Evolutionary conservation across 345 rosid genomes (phyloP).

Genomic region (Pugionium dolabratum): DNA sequence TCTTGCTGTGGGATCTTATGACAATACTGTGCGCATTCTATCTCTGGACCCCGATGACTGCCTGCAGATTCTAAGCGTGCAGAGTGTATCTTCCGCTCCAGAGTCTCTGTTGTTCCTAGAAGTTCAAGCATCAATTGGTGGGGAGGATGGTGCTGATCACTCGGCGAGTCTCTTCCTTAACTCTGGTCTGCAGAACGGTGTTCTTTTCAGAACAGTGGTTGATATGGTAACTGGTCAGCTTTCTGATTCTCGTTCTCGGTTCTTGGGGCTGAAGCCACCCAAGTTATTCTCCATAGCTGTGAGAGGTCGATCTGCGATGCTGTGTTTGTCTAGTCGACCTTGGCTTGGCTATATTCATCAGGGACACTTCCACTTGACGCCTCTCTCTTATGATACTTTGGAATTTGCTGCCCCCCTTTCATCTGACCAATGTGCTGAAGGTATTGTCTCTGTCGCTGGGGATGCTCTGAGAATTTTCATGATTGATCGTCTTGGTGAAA

Average conservation of each 20-base stretch:
- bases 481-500: conserved; percentile 91
- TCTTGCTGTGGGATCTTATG: conserved; percentile 96
- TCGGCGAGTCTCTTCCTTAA: conserved; percentile 97
- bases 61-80: conserved; percentile 93
- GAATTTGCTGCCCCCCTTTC: conserved; percentile 97
- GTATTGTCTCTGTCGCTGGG: conserved; percentile 96
- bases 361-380: conserved; percentile 90
- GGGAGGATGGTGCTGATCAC: conserved; percentile 99
- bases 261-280: conserved; percentile 89
- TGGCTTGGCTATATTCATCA: conserved; percentile 99
- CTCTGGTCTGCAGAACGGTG: conserved; percentile 93
- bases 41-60: conserved; percentile 99
- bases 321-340: conserved; percentile 93
- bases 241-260: conserved; percentile 94
- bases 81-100: conserved; percentile 96
- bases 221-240: conserved; percentile 99
- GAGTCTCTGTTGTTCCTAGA: conserved; percentile 97
- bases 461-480: conserved; percentile 94
- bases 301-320: conserved; percentile 93
- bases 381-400: conserved; percentile 93
- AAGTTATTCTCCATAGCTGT: conserved; percentile 79
- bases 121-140: conserved; percentile 93
- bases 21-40: conserved; percentile 82
- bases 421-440: conserved; percentile 98
- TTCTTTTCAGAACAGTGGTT: conserved; percentile 89